phyloP scores from a whole-genome alignment of 495 filamentous ascomycete genomes.

The Xylaria sp. region DNA sequence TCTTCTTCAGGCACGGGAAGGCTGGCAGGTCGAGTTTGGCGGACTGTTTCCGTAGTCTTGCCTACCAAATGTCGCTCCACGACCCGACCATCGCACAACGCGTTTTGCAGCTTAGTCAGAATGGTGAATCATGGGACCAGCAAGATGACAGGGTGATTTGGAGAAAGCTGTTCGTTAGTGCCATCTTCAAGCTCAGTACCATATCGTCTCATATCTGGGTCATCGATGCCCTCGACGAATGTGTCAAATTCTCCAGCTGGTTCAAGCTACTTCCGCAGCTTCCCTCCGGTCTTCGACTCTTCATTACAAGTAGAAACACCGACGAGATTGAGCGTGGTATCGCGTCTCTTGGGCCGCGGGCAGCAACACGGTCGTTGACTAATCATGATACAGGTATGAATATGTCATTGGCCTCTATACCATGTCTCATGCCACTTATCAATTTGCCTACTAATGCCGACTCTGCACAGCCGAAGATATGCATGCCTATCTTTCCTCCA shows the following conservation, averaged over 20 bases:
- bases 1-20: conserved; percentile 35
- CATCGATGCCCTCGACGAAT: conserved; percentile 38
- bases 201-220: conserved; percentile 38
- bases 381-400: conserved; percentile 21
- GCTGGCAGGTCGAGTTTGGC: conserved; percentile 25
- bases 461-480: conserved; percentile 40
- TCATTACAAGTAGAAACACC: conserved; percentile 35
- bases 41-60: conserved; percentile 34
- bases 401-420: conserved; percentile 17
- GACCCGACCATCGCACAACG: conserved; percentile 27
- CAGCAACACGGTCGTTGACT: conserved; percentile 18
- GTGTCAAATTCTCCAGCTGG: conserved; percentile 23
- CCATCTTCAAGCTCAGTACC: conserved; percentile 32
- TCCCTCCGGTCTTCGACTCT: conserved; percentile 30
- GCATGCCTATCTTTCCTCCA: conserved; percentile 32
- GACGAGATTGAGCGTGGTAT: conserved; percentile 33
- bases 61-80: conserved; percentile 41
- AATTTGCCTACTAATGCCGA: conserved; percentile 22
- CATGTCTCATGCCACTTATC: conserved; percentile 1
- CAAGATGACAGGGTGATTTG: conserved; percentile 32
- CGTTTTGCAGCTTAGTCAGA: conserved; percentile 27
- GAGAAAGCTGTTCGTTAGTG: conserved; percentile 33
- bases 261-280: conserved; percentile 31
- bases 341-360: conserved; percentile 23
- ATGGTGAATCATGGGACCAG: conserved; percentile 29